phyloP scores from a whole-genome alignment of 202 grass and related monocot species.

The Zoysia matrella region DNA sequence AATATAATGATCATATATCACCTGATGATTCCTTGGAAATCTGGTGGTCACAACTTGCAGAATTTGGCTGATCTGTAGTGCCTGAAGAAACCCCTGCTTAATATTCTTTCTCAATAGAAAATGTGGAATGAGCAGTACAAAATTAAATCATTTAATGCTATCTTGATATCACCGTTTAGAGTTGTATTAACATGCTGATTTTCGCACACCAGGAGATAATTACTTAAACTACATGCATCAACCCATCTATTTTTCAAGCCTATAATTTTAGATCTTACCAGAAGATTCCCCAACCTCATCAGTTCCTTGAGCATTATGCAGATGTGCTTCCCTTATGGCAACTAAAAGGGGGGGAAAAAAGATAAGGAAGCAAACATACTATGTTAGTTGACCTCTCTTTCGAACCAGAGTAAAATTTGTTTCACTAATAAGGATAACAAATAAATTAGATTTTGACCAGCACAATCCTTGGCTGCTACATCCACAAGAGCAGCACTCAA shows the following conservation, averaged over 20 bases:
- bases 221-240: conserved; percentile 26
- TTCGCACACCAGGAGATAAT: conserved; percentile 22
- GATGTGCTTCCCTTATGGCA: conserved; percentile 19
- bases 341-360: neutral
- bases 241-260: conserved; percentile 20
- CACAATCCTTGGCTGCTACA: conserved; percentile 32
- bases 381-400: neutral
- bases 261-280: conserved; percentile 32
- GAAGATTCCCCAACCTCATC: conserved; percentile 24
- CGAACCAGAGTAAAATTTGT: neutral
- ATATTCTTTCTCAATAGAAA: conserved; percentile 11
- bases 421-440: neutral
- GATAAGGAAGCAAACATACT: conserved; percentile 2
- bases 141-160: conserved; percentile 32
- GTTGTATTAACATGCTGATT: conserved; percentile 19
- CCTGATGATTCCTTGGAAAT: conserved; percentile 47
- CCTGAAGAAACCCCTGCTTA: conserved; percentile 33
- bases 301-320: conserved; percentile 18
- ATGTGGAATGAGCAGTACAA: conserved; percentile 14
- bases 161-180: conserved; percentile 31
- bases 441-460: conserved; percentile 25
- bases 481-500: conserved; percentile 34
- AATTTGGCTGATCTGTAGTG: conserved; percentile 24
- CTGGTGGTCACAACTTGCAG: conserved; percentile 35
- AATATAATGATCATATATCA: conserved; percentile 32